Conservation (phyloP, 2,329 filamentous ascomycete species). For the Colletotrichum cuscutae region DNA sequence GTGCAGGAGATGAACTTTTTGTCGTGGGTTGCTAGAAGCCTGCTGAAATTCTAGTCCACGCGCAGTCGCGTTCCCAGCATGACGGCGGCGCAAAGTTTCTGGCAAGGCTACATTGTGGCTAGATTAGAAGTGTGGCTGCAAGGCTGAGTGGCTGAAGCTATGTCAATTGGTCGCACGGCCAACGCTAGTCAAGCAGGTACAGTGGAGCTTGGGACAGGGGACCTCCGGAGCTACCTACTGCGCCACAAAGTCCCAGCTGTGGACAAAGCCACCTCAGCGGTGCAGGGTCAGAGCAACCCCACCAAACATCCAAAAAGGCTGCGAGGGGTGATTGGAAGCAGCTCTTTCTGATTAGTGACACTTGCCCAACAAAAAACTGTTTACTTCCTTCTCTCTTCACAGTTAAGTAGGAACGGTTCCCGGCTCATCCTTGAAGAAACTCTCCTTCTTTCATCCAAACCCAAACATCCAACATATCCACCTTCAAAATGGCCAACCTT, state of each 20-base stretch:
- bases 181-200: conserved; percentile 27
- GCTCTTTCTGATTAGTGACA: conserved; percentile 25
- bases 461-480: conserved; percentile 2
- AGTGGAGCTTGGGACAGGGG: neutral
- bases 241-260: conserved; percentile 17
- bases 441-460: neutral
- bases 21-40: conserved; percentile 10
- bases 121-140: conserved; percentile 17
- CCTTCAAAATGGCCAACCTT: conserved; percentile 76
- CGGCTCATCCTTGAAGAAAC: neutral
- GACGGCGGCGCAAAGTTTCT: conserved; percentile 37
- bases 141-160: conserved; percentile 27
- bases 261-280: neutral
- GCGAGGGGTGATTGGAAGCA: conserved; percentile 17
- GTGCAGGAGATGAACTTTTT: neutral
- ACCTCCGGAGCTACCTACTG: conserved; percentile 27
- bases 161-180: neutral
- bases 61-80: conserved; percentile 26
- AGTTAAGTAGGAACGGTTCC: conserved; percentile 4
- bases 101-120: conserved; percentile 32
- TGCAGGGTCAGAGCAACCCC: conserved; percentile 28
- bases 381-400: conserved; percentile 8
- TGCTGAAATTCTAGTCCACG: conserved; percentile 11
- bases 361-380: conserved; percentile 27
- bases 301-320: conserved; percentile 32